phyloP scores from a whole-genome alignment of 1,284 basidiomycete genomes.

The Cutaneotrichosporon sp. region DNA sequence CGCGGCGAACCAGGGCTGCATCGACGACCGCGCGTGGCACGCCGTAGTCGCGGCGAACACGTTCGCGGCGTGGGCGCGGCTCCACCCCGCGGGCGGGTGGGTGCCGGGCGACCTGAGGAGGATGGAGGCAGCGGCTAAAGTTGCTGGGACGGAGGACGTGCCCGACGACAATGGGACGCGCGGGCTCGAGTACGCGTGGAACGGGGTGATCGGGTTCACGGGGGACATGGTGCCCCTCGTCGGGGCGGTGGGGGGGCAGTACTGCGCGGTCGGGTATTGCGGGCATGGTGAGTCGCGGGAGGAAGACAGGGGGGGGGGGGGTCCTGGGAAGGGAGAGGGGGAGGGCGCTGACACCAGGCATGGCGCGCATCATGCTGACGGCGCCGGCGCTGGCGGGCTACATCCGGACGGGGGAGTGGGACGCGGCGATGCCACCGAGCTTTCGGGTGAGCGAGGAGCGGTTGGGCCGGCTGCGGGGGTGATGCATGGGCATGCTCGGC shows the following conservation, averaged over 20 bases:
- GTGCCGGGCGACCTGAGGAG: neutral
- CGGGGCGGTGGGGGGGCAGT: conserved; percentile 41
- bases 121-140: conserved; percentile 13
- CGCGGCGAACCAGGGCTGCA: conserved; percentile 6
- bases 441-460: conserved; percentile 39
- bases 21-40: conserved; percentile 33
- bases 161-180: conserved; percentile 13
- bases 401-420: conserved; percentile 38
- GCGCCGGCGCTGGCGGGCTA: conserved; percentile 41
- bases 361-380: conserved; percentile 50
- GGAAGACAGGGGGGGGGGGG: too few relatives aligned
- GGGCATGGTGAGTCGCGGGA: conserved; percentile 40
- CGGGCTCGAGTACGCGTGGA: conserved; percentile 46
- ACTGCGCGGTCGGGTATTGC: conserved; percentile 41
- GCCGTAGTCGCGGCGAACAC: conserved; percentile 24
- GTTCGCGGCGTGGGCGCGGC: conserved; percentile 16
- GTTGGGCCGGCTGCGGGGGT: conserved; percentile 23
- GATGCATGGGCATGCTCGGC: neutral
- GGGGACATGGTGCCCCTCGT: conserved; percentile 45
- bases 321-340: neutral
- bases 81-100: conserved; percentile 35
- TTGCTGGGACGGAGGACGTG: conserved; percentile 7
- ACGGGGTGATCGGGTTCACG: conserved; percentile 44
- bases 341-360: conserved; percentile 21
- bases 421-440: conserved; percentile 34